phyloP scores from a whole-genome alignment of 2,329 filamentous ascomycete species.

The Pyrenophora seminiperda region DNA sequence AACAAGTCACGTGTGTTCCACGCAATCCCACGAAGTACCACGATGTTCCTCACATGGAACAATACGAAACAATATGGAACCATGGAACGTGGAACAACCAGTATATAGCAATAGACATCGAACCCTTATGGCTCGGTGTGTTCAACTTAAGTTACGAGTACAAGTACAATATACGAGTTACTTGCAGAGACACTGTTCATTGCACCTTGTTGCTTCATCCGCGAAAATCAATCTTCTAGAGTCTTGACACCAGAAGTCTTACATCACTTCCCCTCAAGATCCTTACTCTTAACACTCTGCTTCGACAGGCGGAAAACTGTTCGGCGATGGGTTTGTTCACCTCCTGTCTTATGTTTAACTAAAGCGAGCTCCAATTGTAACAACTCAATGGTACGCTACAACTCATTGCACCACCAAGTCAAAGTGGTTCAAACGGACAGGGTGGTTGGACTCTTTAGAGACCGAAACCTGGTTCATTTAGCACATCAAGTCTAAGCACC shows the following conservation, averaged over 20 bases:
- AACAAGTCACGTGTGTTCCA: background rate
- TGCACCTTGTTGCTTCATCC: background rate
- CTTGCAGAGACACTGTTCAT: background rate
- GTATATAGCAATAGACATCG: background rate
- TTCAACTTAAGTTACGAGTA: conserved; percentile 1
- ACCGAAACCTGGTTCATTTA: no score
- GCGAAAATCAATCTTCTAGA: background rate
- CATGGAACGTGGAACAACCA: background rate
- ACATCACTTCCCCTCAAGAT: no score
- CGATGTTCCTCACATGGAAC: background rate
- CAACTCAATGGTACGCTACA: no score
- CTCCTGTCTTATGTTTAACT: no score
- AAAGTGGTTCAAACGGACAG: no score
- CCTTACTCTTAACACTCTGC: no score
- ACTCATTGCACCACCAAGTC: no score
- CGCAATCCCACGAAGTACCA: background rate
- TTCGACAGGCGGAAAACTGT: no score
- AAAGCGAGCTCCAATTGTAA: no score
- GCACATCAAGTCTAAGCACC: no score
- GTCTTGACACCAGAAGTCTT: background rate
- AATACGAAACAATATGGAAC: background rate
- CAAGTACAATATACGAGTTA: background rate
- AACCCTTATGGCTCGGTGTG: background rate
- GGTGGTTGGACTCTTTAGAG: no score
- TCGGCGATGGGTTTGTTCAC: no score